Conservation (phyloP, 257 asterid genomes). For the Jacaranda mimosifolia region DNA sequence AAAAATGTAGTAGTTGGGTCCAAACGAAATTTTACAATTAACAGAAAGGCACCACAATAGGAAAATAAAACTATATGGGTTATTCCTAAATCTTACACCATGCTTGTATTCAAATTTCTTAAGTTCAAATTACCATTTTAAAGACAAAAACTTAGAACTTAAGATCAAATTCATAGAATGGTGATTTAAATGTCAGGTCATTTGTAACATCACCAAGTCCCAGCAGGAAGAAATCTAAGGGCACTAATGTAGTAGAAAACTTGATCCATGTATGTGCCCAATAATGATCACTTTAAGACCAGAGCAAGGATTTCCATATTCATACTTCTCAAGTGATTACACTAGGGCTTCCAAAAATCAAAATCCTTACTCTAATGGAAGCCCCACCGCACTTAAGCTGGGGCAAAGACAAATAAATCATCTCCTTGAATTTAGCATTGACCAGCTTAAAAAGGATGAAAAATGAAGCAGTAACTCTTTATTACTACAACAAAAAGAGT, state of each 20-base stretch:
- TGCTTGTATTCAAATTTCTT: background rate
- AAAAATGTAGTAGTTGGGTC: background rate
- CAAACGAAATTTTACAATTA: background rate
- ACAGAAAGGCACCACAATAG: background rate
- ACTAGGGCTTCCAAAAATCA: background rate
- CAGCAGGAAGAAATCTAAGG: background rate
- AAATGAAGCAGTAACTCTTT: background rate
- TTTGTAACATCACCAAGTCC: background rate
- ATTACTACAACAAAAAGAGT: background rate
- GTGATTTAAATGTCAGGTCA: background rate
- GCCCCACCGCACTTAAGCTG: background rate
- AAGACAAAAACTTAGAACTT: background rate
- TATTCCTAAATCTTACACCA: background rate
- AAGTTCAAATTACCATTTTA: background rate
- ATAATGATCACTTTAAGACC: background rate
- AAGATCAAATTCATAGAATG: slow-evolving; percentile 1
- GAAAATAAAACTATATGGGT: background rate
- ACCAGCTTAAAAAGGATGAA: background rate
- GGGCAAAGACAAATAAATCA: background rate
- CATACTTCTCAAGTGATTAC: background rate
- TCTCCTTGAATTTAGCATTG: background rate
- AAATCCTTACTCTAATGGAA: background rate
- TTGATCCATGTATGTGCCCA: slow-evolving; percentile 10
- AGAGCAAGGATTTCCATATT: background rate
- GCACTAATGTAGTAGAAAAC: background rate